These are phyloP conservation scores for Thelephora terrestris DNA, from an alignment of 1,284 basidiomycete genomes.

Conservation along the genomic window DNA sequence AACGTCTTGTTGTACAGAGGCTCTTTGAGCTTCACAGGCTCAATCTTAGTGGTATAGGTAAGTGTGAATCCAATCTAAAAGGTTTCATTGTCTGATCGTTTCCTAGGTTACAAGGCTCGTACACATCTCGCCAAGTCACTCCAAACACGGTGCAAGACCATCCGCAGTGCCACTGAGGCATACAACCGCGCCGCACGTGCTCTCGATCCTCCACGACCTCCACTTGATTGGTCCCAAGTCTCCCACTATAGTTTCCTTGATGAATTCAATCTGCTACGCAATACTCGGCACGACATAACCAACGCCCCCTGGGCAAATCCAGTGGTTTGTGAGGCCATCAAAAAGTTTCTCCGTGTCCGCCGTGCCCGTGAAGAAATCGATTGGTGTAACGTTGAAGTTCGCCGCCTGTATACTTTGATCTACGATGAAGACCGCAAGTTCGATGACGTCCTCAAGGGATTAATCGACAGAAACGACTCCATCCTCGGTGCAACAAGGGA, in stretches of 20 bases:
- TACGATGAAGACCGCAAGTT: no score
- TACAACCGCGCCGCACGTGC: no score
- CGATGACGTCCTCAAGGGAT: slow-evolving; percentile 1
- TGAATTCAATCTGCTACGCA: slow-evolving; percentile 26
- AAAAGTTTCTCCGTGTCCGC: no score
- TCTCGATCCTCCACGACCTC: no score
- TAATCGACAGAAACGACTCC: not conserved
- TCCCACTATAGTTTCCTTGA: slow-evolving; percentile 24
- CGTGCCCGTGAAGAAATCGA: slow-evolving; percentile 26
- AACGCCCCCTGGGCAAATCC: no score
- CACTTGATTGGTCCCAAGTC: slow-evolving; percentile 20
- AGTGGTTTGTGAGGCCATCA: no score
- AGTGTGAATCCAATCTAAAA: not conserved
- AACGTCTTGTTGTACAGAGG: slow-evolving; percentile 20
- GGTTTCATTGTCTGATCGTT: not conserved
- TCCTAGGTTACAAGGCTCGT: slow-evolving; percentile 15
- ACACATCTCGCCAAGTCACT: slow-evolving; percentile 18
- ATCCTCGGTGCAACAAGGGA: slow-evolving; percentile 5
- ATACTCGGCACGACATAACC: slow-evolving; percentile 20
- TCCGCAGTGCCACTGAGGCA: no score
- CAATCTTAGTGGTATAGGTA: slow-evolving; percentile 19
- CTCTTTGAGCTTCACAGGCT: slow-evolving; percentile 24
- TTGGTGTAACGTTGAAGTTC: slow-evolving; percentile 21
- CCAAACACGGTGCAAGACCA: slow-evolving; percentile 16
- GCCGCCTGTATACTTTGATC: slow-evolving; percentile 16